These are phyloP conservation scores for Yamadazyma membranifaciens DNA, from an alignment of 1,139 yeast genomes.

Conservation along the genomic window DNA sequence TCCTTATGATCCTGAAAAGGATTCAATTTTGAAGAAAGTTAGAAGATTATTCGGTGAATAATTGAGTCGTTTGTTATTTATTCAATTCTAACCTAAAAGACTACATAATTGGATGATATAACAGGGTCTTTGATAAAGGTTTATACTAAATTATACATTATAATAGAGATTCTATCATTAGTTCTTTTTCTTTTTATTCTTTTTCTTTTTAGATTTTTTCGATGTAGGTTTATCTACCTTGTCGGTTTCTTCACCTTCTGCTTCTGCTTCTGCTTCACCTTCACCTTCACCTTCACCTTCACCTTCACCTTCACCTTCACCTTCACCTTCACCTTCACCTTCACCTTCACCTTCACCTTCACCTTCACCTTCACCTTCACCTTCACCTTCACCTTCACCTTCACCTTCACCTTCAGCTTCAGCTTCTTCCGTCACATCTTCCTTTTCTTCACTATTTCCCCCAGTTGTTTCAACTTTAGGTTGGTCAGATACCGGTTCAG, in stretches of 20 bases:
- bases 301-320: constrained; percentile 5
- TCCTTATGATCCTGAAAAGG: constrained; percentile 98
- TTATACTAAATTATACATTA: constrained; percentile 5
- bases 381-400: neutral
- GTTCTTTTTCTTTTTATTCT: constrained; percentile 14
- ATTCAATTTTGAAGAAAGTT: constrained; percentile 89
- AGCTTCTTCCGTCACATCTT: constrained; percentile 16
- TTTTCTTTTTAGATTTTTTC: constrained; percentile 9
- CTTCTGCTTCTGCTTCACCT: constrained; percentile 1
- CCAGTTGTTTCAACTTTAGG: neutral
- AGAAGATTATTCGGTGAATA: constrained; percentile 93
- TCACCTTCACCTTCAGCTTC: constrained; percentile 6
- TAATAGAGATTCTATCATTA: constrained; percentile 17
- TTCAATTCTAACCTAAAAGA: constrained; percentile 2
- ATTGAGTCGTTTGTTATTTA: constrained; percentile 1
- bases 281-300: constrained; percentile 4
- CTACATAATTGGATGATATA: no score
- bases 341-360: neutral
- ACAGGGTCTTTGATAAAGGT: neutral
- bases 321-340: constrained; percentile 1
- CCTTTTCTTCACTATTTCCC: constrained; percentile 17
- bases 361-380: neutral
- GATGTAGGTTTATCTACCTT: neutral
- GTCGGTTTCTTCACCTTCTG: constrained; percentile 7
- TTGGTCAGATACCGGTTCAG: neutral